A percentile compares a stretch with the other conserved stretches of the same genome.
These are phyloP conservation scores for Bipolaris victoriae DNA, from an alignment of 2,329 filamentous ascomycete species.

Conservation along the genomic window DNA sequence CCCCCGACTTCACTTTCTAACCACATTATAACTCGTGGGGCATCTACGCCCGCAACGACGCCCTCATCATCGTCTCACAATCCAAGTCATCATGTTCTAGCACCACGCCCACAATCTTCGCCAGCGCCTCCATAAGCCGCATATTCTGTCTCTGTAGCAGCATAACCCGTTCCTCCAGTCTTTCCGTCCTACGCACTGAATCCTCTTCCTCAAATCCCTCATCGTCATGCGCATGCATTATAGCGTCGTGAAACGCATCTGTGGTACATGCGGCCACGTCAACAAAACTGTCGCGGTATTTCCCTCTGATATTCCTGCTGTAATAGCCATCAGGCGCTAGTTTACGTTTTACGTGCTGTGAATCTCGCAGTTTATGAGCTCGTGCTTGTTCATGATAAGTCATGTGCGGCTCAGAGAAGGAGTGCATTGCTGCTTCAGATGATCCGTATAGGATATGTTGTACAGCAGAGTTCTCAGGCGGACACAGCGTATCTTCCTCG, in stretches of 20 bases:
- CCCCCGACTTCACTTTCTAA: too few species aligned
- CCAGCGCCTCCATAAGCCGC: constrained; percentile 34
- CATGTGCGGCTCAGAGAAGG: constrained; percentile 27
- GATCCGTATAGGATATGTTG: constrained; percentile 26
- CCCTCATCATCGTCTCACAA: constrained; percentile 25
- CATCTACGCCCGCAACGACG: constrained; percentile 18
- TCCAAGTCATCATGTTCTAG: constrained; percentile 28
- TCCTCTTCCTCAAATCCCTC: constrained; percentile 17
- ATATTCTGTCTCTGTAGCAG: constrained; percentile 35
- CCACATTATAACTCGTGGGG: neutral
- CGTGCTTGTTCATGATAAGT: constrained; percentile 14
- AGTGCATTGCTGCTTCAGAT: constrained; percentile 14
- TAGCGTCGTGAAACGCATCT: constrained; percentile 13
- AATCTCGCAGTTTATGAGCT: constrained; percentile 26
- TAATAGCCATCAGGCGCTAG: constrained; percentile 12
- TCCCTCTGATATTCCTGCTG: constrained; percentile 2
- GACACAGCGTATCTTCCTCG: constrained; percentile 36
- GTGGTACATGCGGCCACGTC: constrained; percentile 25
- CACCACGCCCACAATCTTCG: constrained; percentile 35
- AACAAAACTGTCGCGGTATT: constrained; percentile 11
- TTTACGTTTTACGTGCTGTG: constrained; percentile 33
- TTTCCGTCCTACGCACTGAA: constrained; percentile 19
- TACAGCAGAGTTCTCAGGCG: constrained; percentile 26
- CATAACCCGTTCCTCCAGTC: constrained; percentile 27
- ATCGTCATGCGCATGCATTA: constrained; percentile 9